These are phyloP conservation scores for Eucalyptus rudis DNA, from an alignment of 345 rosid species.

Conservation along the genomic window DNA sequence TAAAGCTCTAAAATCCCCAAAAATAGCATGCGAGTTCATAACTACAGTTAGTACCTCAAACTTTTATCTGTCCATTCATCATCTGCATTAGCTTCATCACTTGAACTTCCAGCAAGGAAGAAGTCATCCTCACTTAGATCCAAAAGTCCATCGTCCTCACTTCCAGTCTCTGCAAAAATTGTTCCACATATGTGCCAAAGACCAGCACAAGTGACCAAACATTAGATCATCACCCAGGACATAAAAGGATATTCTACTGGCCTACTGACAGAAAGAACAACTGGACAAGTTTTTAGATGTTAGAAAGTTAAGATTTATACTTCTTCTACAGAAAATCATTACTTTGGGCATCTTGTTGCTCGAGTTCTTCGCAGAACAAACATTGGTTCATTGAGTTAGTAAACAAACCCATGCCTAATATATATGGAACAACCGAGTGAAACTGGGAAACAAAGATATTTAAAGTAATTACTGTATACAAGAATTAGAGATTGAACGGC, in stretches of 20 bases:
- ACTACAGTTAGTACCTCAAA: constrained; percentile 37
- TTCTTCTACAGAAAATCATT: background rate
- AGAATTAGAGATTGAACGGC: background rate
- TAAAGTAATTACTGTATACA: background rate
- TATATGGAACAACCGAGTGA: background rate
- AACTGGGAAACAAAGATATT: background rate
- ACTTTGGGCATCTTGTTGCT: background rate
- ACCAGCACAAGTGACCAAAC: background rate
- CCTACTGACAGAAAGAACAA: background rate
- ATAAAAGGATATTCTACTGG: background rate
- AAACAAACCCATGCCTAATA: background rate
- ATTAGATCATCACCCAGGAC: background rate
- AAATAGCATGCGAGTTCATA: background rate
- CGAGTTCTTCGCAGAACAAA: background rate
- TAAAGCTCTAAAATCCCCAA: background rate
- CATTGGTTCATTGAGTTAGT: background rate
- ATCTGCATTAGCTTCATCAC: constrained; percentile 98
- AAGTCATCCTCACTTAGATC: constrained; percentile 97
- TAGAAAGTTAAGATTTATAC: background rate
- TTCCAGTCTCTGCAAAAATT: constrained; percentile 75
- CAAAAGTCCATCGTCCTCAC: constrained; percentile 95
- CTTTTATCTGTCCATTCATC: constrained; percentile 98
- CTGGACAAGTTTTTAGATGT: background rate
- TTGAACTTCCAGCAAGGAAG: constrained; percentile 80
- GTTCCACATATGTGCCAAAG: background rate